These are phyloP conservation scores for Yamadazyma taylorii DNA, from an alignment of 1,139 yeast species.

Conservation along the genomic window DNA sequence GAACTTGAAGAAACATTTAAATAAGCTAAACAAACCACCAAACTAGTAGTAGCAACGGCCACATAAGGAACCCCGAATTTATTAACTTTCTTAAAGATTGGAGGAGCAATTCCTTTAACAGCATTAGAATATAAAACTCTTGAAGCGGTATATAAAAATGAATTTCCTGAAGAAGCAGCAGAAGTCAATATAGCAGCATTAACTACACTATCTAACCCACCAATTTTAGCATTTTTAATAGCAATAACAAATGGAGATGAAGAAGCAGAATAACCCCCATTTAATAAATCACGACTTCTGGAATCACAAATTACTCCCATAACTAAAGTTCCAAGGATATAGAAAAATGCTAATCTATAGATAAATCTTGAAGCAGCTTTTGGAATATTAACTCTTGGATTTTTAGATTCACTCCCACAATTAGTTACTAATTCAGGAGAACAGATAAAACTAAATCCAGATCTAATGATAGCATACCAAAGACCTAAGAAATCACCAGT, in stretches of 20 bases:
- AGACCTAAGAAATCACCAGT: constrained; percentile 55
- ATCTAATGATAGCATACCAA: constrained; percentile 42
- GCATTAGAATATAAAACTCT: constrained; percentile 68
- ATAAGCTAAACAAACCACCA: constrained; percentile 53
- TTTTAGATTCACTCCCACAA: constrained; percentile 43
- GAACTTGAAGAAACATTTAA: constrained; percentile 59
- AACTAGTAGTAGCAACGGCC: constrained; percentile 37
- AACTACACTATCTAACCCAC: constrained; percentile 61
- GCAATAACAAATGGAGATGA: constrained; percentile 55
- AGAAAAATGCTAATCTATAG: constrained; percentile 49
- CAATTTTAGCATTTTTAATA: constrained; percentile 59
- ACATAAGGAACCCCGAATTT: constrained; percentile 64
- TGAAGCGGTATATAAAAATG: constrained; percentile 70
- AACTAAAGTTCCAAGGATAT: constrained; percentile 45
- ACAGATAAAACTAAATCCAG: constrained; percentile 43
- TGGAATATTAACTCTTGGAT: constrained; percentile 46
- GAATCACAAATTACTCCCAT: constrained; percentile 48
- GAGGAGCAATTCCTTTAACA: constrained; percentile 63
- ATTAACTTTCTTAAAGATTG: constrained; percentile 54
- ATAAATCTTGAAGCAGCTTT: constrained; percentile 49
- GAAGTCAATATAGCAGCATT: constrained; percentile 69
- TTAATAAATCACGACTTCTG: constrained; percentile 32
- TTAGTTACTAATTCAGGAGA: constrained; percentile 42
- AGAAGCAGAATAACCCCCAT: constrained; percentile 39
- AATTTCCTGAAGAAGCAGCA: constrained; percentile 72